Evolutionary conservation across 805 yeast species (phyloP).

Genomic region (Pichia scutulata): DNA sequence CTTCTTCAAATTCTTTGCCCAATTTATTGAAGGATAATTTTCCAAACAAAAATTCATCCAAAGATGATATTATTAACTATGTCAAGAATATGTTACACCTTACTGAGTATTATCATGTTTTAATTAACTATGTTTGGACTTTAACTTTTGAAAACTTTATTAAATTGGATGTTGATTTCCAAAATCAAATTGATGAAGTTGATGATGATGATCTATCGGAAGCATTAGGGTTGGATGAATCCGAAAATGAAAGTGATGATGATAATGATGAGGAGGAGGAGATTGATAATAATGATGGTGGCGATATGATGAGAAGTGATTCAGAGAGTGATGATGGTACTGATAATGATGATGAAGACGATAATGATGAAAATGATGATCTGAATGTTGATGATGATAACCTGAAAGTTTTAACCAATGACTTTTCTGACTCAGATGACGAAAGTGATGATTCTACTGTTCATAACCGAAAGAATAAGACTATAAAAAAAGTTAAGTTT

Average conservation of each 20-base stretch:
- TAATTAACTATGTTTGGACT: constrained; percentile 72
- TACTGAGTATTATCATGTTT: constrained; percentile 65
- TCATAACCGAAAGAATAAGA: not conserved
- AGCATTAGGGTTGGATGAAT: constrained; percentile 27
- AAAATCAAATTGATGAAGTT: constrained; percentile 76
- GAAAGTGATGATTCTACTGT: not conserved
- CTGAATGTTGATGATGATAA: constrained; percentile 24
- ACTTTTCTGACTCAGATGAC: not conserved
- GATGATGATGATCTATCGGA: constrained; percentile 66
- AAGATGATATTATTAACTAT: constrained; percentile 50
- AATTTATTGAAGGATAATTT: constrained; percentile 49
- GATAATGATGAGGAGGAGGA: constrained; percentile 29
- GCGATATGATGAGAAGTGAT: constrained; percentile 24
- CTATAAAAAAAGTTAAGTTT: not conserved
- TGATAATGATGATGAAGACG: constrained; percentile 32
- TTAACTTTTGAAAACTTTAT: constrained; percentile 71
- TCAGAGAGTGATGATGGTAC: constrained; percentile 18
- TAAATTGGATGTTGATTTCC: constrained; percentile 85
- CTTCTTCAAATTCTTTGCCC: constrained; percentile 62
- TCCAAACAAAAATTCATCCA: constrained; percentile 71
- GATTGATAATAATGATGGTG: constrained; percentile 23
- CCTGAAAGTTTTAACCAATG: not conserved
- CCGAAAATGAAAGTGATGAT: constrained; percentile 23
- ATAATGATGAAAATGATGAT: constrained; percentile 34
- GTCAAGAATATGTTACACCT: constrained; percentile 54